These are phyloP conservation scores for Polysphondylium violaceum DNA, from an alignment of 78 protist species.

Conservation along the genomic window DNA sequence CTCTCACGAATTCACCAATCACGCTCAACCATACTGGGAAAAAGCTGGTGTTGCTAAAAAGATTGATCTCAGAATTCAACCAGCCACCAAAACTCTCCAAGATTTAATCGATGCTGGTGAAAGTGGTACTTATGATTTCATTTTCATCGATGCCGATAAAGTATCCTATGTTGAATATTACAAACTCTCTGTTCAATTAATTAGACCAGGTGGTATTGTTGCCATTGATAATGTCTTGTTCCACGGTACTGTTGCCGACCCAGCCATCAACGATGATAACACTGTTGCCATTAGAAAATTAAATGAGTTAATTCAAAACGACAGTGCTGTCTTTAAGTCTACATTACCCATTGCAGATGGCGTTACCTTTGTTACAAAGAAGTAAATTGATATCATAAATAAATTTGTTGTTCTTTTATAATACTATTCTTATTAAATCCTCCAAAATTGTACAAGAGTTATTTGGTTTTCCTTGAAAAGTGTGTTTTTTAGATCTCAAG, in stretches of 20 bases:
- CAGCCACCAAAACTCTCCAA: slow-evolving; percentile 80
- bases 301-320: slow-evolving; percentile 57
- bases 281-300: slow-evolving; percentile 59
- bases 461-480: too few relatives aligned
- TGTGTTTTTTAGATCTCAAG: too few relatives aligned
- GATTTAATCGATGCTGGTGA: slow-evolving; percentile 54
- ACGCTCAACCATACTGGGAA: slow-evolving; percentile 63
- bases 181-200: slow-evolving; percentile 73
- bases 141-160: slow-evolving; percentile 91
- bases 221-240: slow-evolving; percentile 82
- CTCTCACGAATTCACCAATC: slow-evolving; percentile 73
- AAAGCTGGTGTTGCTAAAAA: slow-evolving; percentile 84
- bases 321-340: slow-evolving; percentile 47
- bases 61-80: slow-evolving; percentile 77
- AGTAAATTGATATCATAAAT: too few relatives aligned
- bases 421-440: too few relatives aligned
- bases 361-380: slow-evolving; percentile 65
- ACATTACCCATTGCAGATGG: slow-evolving; percentile 86
- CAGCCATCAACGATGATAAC: not conserved
- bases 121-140: slow-evolving; percentile 82
- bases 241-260: slow-evolving; percentile 45
- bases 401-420: too few relatives aligned
- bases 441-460: too few relatives aligned
- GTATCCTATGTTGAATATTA: slow-evolving; percentile 76
- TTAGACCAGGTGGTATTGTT: slow-evolving; percentile 84